These are phyloP conservation scores for Mentha longifolia DNA, from an alignment of 257 asterid species.

Conservation along the genomic window DNA sequence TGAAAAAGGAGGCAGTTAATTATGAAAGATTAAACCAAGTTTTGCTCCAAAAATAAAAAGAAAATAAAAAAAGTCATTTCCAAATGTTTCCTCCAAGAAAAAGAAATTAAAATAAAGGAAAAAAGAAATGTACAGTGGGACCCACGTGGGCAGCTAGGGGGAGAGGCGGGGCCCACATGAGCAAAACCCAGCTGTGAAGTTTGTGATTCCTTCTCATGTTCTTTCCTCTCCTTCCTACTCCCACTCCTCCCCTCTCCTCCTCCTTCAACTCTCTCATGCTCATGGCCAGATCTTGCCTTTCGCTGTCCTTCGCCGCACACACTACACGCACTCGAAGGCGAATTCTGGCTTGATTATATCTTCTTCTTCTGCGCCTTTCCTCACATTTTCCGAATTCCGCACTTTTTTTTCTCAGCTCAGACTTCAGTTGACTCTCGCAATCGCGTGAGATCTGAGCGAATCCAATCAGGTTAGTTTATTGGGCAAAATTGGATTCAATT, in stretches of 20 bases:
- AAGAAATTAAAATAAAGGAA: not conserved
- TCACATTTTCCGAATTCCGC: conserved; percentile 17
- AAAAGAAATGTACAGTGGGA: conserved; percentile 12
- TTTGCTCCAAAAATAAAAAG: no score
- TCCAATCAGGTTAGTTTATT: conserved; percentile 37
- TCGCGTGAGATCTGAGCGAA: conserved; percentile 42
- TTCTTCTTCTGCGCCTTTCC: conserved; percentile 17
- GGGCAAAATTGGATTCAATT: no score
- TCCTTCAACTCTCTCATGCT: conserved; percentile 30
- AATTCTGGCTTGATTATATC: not conserved
- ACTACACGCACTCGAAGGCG: conserved; percentile 22
- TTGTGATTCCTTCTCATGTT: conserved; percentile 29
- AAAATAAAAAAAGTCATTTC: not conserved
- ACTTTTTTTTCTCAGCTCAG: conserved; percentile 23
- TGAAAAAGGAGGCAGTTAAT: no score
- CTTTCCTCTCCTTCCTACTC: conserved; percentile 18
- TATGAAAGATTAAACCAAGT: no score
- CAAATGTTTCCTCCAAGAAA: not conserved
- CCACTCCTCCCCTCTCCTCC: not conserved
- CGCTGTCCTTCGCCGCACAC: conserved; percentile 29
- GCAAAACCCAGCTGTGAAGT: conserved; percentile 62
- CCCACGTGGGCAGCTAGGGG: conserved; percentile 39
- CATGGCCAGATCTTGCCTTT: conserved; percentile 48
- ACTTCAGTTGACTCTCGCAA: conserved; percentile 28
- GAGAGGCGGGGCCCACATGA: conserved; percentile 34